These are phyloP conservation scores for Limnanthes douglasii DNA, from an alignment of 345 rosid species.

Conservation along the genomic window DNA sequence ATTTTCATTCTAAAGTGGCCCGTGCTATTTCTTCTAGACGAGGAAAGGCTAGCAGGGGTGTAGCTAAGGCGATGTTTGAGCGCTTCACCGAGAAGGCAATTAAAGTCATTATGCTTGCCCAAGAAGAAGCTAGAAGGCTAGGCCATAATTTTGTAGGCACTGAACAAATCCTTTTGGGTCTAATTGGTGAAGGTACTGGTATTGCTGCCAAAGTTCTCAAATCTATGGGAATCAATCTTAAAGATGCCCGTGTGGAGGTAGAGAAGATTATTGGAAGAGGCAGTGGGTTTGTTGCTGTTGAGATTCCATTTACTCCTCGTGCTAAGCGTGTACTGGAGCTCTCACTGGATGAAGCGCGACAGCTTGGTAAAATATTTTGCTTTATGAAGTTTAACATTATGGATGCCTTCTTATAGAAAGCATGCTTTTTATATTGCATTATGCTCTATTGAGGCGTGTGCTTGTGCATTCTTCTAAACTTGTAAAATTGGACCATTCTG, in stretches of 20 bases:
- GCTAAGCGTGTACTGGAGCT: conserved; percentile 95
- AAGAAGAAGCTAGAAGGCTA: conserved; percentile 90
- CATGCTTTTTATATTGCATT: conserved; percentile 1
- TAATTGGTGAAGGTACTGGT: conserved; percentile 93
- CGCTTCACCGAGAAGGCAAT: conserved; percentile 88
- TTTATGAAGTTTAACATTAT: background rate
- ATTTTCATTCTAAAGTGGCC: conserved; percentile 41
- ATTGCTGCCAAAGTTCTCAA: conserved; percentile 94
- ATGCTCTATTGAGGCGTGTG: too few species aligned
- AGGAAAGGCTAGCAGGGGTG: conserved; percentile 30
- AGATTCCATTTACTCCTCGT: conserved; percentile 95
- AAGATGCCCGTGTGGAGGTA: conserved; percentile 92
- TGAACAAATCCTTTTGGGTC: conserved; percentile 81
- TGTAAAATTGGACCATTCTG: too few species aligned
- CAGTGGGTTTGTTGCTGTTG: conserved; percentile 95
- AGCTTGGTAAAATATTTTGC: conserved; percentile 35
- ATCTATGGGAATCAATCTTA: conserved; percentile 90
- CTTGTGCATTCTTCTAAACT: too few species aligned
- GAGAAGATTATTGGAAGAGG: conserved; percentile 97
- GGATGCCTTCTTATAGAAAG: background rate
- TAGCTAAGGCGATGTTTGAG: conserved; percentile 69
- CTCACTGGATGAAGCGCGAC: conserved; percentile 91
- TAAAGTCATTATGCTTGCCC: conserved; percentile 93
- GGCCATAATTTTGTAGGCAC: conserved; percentile 98
- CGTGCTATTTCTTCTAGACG: conserved; percentile 24